Base-by-base conservation (phyloP, 768 basidiomycete species). In the Strobilomyces dryophilus region DNA sequence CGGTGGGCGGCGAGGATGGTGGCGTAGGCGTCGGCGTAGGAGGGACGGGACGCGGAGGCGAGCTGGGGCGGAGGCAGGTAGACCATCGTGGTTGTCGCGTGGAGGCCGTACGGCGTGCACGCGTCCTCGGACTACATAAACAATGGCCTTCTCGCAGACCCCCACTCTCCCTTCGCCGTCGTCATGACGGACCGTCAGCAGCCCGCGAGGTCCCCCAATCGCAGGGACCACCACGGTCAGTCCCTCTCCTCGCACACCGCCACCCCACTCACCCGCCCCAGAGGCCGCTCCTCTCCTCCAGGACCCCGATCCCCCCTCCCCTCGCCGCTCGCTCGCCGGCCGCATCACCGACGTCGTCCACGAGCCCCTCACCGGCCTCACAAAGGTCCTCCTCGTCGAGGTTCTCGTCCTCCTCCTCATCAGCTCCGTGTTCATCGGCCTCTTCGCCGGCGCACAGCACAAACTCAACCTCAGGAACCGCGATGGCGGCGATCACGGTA, bases 381-480 rank as follows among this genome's bases (percentile, higher is more conserved):
- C 92, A 46, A 89, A 92, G 74, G 74, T 92, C 47, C 83, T 98
- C 1, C 82, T 92, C 11, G 75, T 85, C 18, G 74, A 89, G 43
- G 79, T 82, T 0, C 79, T 98, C 55, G 69, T 89, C 26, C 77
- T 99, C 44, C 77, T 98, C 14, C 78, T 98, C 43, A 77, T 92
- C 45, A 84, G 82, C 58, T 88, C 90, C 8, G 78, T 91, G n/a
- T 95, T 95, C 70, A 85, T 95, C 55, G 95, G 95, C 10, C 76
- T 99, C 5, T 98, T 94, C 68, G 87, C 92, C 31, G 97, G 97
- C 10, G 85, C 87, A 1, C 83, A 92, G 66, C 87, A 89, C 64
- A 85, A 83, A 55, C 77, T 93, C 48, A 80, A 81, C 55, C 62
- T 76, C n/a, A 74, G 73, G 42, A 70, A 76, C 12, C 31, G 49